Evolutionary conservation across 306 rosid species (phyloP), one percentile per base, ranked within the genome.

Genomic region (Vigna trinervia): DNA sequence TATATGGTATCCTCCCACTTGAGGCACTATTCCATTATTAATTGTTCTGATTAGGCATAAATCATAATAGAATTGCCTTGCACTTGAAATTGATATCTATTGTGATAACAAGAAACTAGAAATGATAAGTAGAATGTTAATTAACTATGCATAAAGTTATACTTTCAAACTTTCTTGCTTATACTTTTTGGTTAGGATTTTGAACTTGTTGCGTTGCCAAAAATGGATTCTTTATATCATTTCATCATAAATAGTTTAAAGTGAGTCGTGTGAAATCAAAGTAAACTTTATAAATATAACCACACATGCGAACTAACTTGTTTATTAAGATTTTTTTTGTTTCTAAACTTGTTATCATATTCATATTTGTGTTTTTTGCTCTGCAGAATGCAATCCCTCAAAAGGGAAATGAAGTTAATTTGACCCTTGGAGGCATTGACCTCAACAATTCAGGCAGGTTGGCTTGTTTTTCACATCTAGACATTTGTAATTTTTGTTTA

Each of bases 401-500:
- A 60, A 93, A 81, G 88, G 99, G 94, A 60, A 87, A 88, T 81
- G 99, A 93, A 84, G 98, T 84, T 77, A 91, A 96, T 87, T 86
- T 96, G 88, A 96, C 97, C 74, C 97, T 96, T 6, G 99, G 99
- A 62, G 99, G 99, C 82, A 96, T 92, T 81, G 99, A 96, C 76
- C 99, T 96, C 96, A 96, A 96, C 96, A 96, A 93, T 89, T 91
- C 99, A 89, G 98, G 99, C 94, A 96, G 99, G 99, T 96, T 88
- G 89, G 98, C 90, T 87, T 85, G 85, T 79, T 77, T 78, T 81
- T 70, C 74, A 52, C 43, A 82, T 77, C 81, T 79, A 64, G 39
- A 50, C 32, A 56, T 60, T 41, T 59, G 36, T 68, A 65, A 5
- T 6, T 77, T 74, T 36, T n/a, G 60, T 54, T 54, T 54, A 54